A percentile compares a stretch with the other conserved stretches of the same genome.
Conservation (phyloP, 2,329 filamentous ascomycete genomes). For the Biscogniauxia sp. region DNA sequence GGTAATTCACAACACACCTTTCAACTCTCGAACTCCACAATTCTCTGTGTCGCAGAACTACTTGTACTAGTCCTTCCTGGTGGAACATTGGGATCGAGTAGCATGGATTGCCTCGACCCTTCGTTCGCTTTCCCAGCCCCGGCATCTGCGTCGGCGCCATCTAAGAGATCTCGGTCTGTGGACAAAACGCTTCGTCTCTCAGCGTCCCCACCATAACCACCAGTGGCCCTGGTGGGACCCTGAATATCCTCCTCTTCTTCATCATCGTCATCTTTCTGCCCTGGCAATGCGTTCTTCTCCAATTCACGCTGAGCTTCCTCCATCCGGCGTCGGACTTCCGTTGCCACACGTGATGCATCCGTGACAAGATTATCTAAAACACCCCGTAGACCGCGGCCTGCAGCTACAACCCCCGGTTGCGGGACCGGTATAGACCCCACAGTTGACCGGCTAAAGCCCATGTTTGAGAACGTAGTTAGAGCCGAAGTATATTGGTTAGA, state of each 20-base stretch:
- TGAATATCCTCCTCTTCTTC: slow-evolving; percentile 63
- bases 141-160: slow-evolving; percentile 71
- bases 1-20: slow-evolving; percentile 21
- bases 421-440: slow-evolving; percentile 37
- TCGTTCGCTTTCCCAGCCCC: slow-evolving; percentile 41
- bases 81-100: slow-evolving; percentile 28
- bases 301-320: slow-evolving; percentile 92
- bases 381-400: slow-evolving; percentile 75
- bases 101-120: slow-evolving; percentile 26
- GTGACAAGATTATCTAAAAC: slow-evolving; percentile 97
- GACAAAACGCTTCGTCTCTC: slow-evolving; percentile 64
- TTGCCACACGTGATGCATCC: slow-evolving; percentile 93
- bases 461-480: slow-evolving; percentile 79
- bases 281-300: slow-evolving; percentile 73
- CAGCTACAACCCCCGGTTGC: slow-evolving; percentile 42
- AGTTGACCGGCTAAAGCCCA: slow-evolving; percentile 53
- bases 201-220: slow-evolving; percentile 51
- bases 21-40: slow-evolving; percentile 48
- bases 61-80: slow-evolving; percentile 19
- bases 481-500: slow-evolving; percentile 57
- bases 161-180: slow-evolving; percentile 67
- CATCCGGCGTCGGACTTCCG: slow-evolving; percentile 87
- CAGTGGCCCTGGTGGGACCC: slow-evolving; percentile 30
- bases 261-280: slow-evolving; percentile 64
- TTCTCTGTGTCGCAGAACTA: slow-evolving; percentile 36